Evolutionary conservation across 1,139 yeast species (phyloP).

Genomic region (Hansenula lynferdii): DNA sequence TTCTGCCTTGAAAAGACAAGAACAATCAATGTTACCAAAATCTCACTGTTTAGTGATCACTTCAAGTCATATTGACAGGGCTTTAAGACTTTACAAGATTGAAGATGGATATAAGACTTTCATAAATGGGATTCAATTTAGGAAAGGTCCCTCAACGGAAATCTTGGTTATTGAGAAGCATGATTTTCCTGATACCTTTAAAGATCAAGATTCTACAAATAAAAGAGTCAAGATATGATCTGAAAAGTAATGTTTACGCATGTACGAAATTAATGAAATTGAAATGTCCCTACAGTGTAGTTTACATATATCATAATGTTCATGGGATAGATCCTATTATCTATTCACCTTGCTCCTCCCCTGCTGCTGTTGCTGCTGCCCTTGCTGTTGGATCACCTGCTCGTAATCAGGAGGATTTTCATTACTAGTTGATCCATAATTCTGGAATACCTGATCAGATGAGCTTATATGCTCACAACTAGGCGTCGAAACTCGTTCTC

Average conservation of each 20-base stretch:
- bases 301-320: no score
- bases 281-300: no score
- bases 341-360: no score
- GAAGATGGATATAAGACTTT: background rate
- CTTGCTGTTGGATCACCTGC: background rate
- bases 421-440: constrained; percentile 9
- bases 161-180: background rate
- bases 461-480: constrained; percentile 6
- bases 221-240: no score
- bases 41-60: background rate
- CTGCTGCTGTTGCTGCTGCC: no score
- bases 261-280: no score
- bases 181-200: background rate
- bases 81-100: background rate
- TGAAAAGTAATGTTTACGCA: no score
- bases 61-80: background rate
- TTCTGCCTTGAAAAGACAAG: background rate
- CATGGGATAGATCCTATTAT: no score
- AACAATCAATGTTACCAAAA: background rate
- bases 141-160: background rate
- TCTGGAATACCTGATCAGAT: constrained; percentile 3
- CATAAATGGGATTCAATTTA: background rate
- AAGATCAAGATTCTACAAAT: background rate
- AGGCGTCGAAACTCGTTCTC: constrained; percentile 10
- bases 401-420: constrained; percentile 15